These are phyloP conservation scores for Septoria petroselini DNA, from an alignment of 2,329 filamentous ascomycete genomes.

Conservation along the genomic window DNA sequence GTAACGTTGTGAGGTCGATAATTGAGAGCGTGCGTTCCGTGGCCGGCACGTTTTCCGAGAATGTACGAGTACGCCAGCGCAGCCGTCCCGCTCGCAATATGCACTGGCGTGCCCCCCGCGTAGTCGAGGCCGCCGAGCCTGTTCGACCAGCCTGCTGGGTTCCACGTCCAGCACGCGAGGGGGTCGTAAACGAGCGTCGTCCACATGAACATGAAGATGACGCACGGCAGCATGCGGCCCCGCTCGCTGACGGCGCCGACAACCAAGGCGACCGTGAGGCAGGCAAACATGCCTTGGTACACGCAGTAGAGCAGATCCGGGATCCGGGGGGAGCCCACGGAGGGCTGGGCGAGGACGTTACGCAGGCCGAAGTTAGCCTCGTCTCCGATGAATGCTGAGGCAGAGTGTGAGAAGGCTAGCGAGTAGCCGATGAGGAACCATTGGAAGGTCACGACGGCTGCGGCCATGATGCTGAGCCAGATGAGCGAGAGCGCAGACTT, in stretches of 20 bases:
- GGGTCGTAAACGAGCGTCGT: conserved; percentile 85
- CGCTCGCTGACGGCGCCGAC: conserved; percentile 83
- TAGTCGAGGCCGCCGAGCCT: conserved; percentile 81
- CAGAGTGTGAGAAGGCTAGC: conserved; percentile 74
- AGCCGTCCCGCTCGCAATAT: conserved; percentile 80
- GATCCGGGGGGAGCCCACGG: conserved; percentile 67
- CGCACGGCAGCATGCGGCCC: conserved; percentile 80
- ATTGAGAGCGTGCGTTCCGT: conserved; percentile 83
- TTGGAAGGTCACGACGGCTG: conserved; percentile 77
- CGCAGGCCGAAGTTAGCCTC: conserved; percentile 76
- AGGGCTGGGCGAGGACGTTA: conserved; percentile 70
- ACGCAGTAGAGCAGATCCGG: conserved; percentile 82
- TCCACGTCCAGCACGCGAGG: conserved; percentile 96
- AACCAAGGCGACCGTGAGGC: conserved; percentile 80
- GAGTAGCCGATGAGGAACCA: conserved; percentile 97
- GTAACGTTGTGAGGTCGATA: conserved; percentile 92
- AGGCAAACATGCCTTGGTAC: conserved; percentile 85
- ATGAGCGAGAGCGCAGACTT: conserved; percentile 86
- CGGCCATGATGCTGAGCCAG: conserved; percentile 78
- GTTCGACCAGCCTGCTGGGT: conserved; percentile 74
- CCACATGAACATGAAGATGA: conserved; percentile 94
- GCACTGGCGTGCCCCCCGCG: conserved; percentile 84
- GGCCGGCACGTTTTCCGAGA: conserved; percentile 79
- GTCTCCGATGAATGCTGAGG: conserved; percentile 72
- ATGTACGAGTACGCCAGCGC: conserved; percentile 88